phyloP scores from a whole-genome alignment of 345 rosid species.

The Cardamine resedifolia region DNA sequence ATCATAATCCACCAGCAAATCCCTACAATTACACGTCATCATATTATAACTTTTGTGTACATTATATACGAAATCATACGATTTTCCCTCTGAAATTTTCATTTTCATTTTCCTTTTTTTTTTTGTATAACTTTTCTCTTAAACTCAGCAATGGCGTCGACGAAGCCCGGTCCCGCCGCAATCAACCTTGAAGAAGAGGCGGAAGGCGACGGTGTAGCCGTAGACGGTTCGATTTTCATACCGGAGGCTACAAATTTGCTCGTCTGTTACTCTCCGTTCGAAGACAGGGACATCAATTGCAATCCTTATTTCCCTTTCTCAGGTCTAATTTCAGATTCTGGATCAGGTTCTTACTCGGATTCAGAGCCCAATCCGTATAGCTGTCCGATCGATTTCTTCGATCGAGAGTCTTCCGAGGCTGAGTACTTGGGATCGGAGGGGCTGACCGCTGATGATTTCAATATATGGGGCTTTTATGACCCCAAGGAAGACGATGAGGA shows the following conservation, averaged over 20 bases:
- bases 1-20: slow-evolving; percentile 9
- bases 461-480: slow-evolving; percentile 34
- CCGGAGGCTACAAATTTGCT: slow-evolving; percentile 13
- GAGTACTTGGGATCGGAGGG: slow-evolving; percentile 29
- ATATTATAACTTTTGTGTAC: slow-evolving; percentile 17
- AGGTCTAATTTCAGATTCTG: slow-evolving; percentile 30
- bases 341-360: slow-evolving; percentile 24
- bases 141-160: slow-evolving; percentile 40
- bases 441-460: slow-evolving; percentile 25
- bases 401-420: slow-evolving; percentile 30
- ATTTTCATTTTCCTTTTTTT: neutral
- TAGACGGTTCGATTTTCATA: neutral
- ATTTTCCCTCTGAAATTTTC: slow-evolving; percentile 30
- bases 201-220: slow-evolving; percentile 10
- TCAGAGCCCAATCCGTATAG: slow-evolving; percentile 21
- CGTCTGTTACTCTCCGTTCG: slow-evolving; percentile 15
- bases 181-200: slow-evolving; percentile 26
- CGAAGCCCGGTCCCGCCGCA: slow-evolving; percentile 22
- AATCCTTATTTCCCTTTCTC: slow-evolving; percentile 42
- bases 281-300: slow-evolving; percentile 23
- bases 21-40: slow-evolving; percentile 22
- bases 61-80: slow-evolving; percentile 10
- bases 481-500: slow-evolving; percentile 33
- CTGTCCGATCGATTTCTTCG: slow-evolving; percentile 24
- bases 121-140: slow-evolving; percentile 10